Evolutionary conservation across 225 moss, liverwort and hornwort genomes (phyloP).

Genomic region (Climacium dendroides): DNA sequence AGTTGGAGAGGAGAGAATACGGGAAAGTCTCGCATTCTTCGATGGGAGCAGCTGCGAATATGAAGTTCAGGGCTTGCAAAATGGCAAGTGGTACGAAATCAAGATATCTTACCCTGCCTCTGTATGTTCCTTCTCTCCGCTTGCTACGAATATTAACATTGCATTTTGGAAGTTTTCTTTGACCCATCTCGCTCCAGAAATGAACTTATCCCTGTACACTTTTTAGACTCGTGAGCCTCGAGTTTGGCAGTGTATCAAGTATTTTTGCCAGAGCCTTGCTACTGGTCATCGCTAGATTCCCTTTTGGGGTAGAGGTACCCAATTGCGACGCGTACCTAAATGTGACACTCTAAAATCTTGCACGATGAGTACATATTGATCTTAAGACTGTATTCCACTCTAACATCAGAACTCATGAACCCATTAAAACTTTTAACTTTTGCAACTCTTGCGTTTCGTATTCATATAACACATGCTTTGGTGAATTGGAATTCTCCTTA

Average conservation of each 20-base stretch:
- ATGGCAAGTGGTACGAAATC: constrained; percentile 61
- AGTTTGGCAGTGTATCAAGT: neutral
- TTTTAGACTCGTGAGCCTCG: neutral
- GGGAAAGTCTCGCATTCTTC: constrained; percentile 25
- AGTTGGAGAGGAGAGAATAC: constrained; percentile 35
- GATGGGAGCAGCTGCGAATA: constrained; percentile 44
- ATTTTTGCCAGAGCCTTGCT: neutral
- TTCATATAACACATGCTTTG: neutral
- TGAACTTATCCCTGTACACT: neutral
- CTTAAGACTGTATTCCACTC: no score
- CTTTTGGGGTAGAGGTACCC: neutral
- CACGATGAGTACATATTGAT: neutral
- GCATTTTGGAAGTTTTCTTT: neutral
- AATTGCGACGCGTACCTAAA: neutral
- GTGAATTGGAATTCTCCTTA: neutral
- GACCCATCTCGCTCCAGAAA: neutral
- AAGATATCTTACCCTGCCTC: constrained; percentile 71
- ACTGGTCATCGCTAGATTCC: neutral
- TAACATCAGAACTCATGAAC: neutral
- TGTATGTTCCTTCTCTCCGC: constrained; percentile 44
- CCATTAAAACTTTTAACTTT: neutral
- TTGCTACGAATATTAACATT: neutral
- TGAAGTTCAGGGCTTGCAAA: constrained; percentile 43
- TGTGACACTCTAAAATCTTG: neutral
- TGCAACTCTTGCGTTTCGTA: neutral